Conservation (phyloP, 768 basidiomycete genomes). For the Tephrocybe sp. region DNA sequence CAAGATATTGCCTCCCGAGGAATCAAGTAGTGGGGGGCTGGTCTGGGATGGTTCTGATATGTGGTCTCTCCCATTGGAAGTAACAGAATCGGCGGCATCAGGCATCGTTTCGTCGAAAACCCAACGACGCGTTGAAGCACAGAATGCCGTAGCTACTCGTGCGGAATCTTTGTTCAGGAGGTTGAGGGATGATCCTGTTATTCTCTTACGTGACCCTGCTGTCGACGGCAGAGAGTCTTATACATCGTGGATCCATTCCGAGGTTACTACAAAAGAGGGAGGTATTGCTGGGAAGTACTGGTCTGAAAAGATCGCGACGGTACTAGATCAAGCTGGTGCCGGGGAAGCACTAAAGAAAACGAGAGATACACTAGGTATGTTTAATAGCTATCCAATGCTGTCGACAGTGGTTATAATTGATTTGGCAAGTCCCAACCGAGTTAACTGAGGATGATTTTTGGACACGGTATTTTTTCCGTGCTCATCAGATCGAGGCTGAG, state of each 20-base stretch:
- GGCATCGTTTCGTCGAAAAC: conserved; percentile 7
- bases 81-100: conserved; percentile 16
- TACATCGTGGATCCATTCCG: conserved; percentile 50
- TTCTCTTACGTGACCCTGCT: conserved; percentile 75
- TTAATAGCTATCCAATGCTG: conserved; percentile 6
- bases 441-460: conserved; percentile 72
- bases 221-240: conserved; percentile 58
- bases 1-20: conserved; percentile 86
- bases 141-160: conserved; percentile 63
- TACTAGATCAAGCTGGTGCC: conserved; percentile 49
- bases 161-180: conserved; percentile 75
- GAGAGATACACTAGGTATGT: conserved; percentile 56
- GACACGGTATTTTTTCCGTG: conserved; percentile 88
- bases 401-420: conserved; percentile 1
- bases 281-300: conserved; percentile 60
- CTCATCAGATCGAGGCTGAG: conserved; percentile 75
- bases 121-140: conserved; percentile 31
- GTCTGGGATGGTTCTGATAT: conserved; percentile 87
- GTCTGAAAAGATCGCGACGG: conserved; percentile 46
- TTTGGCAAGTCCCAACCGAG: conserved; percentile 59
- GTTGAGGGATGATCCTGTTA: conserved; percentile 69
- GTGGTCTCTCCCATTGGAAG: conserved; percentile 66
- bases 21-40: conserved; percentile 35
- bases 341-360: conserved; percentile 52
- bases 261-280: conserved; percentile 51